Evolutionary conservation across 768 basidiomycete species (phyloP).

Genomic region (Lactarius tabidus): DNA sequence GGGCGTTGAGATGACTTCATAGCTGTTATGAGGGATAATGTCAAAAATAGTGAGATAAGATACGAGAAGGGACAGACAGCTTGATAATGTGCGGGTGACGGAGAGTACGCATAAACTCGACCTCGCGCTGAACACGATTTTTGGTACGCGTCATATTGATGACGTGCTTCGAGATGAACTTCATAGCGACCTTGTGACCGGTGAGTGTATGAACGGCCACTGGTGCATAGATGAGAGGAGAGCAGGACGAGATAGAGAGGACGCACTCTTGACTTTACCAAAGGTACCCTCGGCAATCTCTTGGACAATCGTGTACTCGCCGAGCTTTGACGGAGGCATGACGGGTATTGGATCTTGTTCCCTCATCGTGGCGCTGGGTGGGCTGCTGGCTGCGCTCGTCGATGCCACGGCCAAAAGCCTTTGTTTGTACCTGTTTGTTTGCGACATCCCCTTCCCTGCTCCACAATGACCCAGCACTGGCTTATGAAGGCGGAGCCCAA

Average conservation of each 20-base stretch:
- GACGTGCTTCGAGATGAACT: constrained; percentile 92
- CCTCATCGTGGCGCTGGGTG: constrained; percentile 24
- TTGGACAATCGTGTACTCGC: constrained; percentile 82
- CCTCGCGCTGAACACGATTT: constrained; percentile 88
- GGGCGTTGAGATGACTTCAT: constrained; percentile 88
- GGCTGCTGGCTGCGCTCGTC: neutral
- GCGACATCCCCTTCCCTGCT: neutral
- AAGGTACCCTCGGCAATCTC: constrained; percentile 97
- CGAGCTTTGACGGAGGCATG: constrained; percentile 69
- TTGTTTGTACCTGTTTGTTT: constrained; percentile 20
- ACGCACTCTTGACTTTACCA: constrained; percentile 98
- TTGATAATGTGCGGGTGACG: constrained; percentile 98
- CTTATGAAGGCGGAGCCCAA: constrained; percentile 87
- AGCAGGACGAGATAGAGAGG: neutral
- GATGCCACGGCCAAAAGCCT: neutral
- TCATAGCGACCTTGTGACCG: constrained; percentile 95
- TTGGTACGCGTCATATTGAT: constrained; percentile 91
- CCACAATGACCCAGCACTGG: constrained; percentile 42
- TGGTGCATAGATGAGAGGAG: constrained; percentile 33
- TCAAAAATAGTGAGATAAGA: constrained; percentile 19
- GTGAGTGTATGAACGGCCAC: constrained; percentile 94
- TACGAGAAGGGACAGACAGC: constrained; percentile 52
- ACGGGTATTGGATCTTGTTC: constrained; percentile 29
- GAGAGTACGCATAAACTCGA: constrained; percentile 93
- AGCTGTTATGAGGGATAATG: constrained; percentile 38